Base-by-base conservation (phyloP, 2,329 filamentous ascomycete species). In the Capronia coronata region DNA sequence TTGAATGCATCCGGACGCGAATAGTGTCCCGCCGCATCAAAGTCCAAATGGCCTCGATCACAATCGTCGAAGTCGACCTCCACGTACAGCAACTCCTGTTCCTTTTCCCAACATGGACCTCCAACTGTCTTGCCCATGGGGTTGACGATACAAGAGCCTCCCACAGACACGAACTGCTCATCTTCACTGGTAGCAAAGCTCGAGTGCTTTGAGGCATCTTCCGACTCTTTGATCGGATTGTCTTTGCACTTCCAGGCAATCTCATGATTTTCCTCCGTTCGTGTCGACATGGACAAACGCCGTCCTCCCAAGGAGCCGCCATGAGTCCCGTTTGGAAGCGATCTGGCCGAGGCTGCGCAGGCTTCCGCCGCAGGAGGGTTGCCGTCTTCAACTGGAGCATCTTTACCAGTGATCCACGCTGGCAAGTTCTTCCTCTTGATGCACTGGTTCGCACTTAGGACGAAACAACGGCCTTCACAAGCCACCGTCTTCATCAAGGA, bases 41-140 rank as follows among this genome's bases (percentile, higher is more conserved):
- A 66, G 65, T 95, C 89, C 57, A 95, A 65, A 45, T 87, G 73
- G 0, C 89, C 90, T 8, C 87, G 75, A 58, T 89, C 79, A 60
- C 90, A 95, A 58, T 95, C 88, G 41, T 94, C 86, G 61, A 96
- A 84, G 62, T 96, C 88, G 2, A 90, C 83, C 56, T 93, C 86
- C 0, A 79, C 75, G 27, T 78, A 78, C 44, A 89, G 69, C 23
- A 95, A 65, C 2, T 79, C 74, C 13, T 83, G 71, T 46, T 90
- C 83, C 39, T 73, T 67, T 51, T 94, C 86, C 89, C 89, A 95
- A 51, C 93, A 72, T 0, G 90, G 90, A 0, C 86, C 88, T 1
- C 80, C 80, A 1, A 95, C 68, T 0, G 91, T 80, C n/a, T 90
- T 79, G 0, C 90, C 91, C 35, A 84, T 74, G 0, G 90, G 89